Evolutionary conservation across 345 rosid genomes (phyloP), one percentile per base, ranked within the genome.

Genomic region (Lenwebbia sp.): DNA sequence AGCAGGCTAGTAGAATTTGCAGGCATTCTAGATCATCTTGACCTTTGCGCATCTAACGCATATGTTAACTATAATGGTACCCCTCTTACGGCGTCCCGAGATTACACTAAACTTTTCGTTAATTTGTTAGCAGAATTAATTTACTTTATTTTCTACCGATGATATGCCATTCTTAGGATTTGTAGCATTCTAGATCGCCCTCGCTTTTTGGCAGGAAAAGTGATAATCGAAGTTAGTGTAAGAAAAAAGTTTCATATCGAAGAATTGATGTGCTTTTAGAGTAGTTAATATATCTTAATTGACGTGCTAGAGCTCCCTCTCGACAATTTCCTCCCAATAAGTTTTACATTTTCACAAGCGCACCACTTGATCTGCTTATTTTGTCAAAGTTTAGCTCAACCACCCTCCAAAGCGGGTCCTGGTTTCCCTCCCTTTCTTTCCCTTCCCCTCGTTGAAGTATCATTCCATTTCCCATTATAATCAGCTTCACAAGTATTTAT

Each of bases 311-410:
- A 53, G 8, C 22, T 17, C 5, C 41, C 76, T 9, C 75, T 62
- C 14, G 40, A 5, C 44, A 19, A 1, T 22, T 13, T 37, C 74
- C 85, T 28, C 50, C 7, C 15, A 10, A 2, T 12, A 70, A 57
- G 41, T 70, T 19, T 9, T 37, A 9, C 21, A 22, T 37, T 33
- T 70, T 15, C 78, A 19, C 47, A 70, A 70, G 47, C 85, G 23
- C 51, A 7, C 51, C 78, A 23, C 70, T 84, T 26, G 54, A 19
- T 30, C 37, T 84, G 78, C 85, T 70, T 75, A n/a, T 15, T 84
- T 90, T 92, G 92, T 93, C 96, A 95, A 94, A 88, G 90, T 91
- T 25, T 95, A 91, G 98, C 85, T 95, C 93, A 95, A 91, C 98
- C 85, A 94, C 92, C 92, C 82, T 70, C 55, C 75, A 47, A 88